A percentile compares a stretch with the other conserved stretches of the same genome.
These are phyloP conservation scores for Truncatella angustata DNA, from an alignment of 2,329 filamentous ascomycete genomes.

Conservation along the genomic window DNA sequence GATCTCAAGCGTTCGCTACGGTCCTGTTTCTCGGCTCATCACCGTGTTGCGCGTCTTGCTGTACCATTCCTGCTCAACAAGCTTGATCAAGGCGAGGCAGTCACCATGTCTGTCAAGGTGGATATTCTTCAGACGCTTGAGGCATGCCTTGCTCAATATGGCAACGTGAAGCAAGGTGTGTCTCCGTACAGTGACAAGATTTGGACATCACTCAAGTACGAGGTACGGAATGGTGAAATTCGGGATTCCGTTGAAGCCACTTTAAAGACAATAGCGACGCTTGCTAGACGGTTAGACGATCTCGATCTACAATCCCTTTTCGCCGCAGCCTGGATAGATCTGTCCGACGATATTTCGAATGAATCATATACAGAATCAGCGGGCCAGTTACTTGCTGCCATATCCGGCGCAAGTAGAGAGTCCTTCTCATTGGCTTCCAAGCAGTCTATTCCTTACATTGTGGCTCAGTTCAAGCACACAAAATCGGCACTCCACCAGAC, in stretches of 20 bases:
- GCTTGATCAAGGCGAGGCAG: slow-evolving; percentile 56
- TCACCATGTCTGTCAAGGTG: slow-evolving; percentile 59
- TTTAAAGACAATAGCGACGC: slow-evolving; percentile 50
- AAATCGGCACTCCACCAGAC: slow-evolving; percentile 49
- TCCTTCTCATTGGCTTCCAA: slow-evolving; percentile 49
- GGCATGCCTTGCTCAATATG: slow-evolving; percentile 50
- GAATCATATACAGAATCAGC: slow-evolving; percentile 51
- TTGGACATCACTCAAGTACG: slow-evolving; percentile 62
- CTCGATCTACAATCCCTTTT: slow-evolving; percentile 45
- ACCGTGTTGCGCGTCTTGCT: slow-evolving; percentile 41
- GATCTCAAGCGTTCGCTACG: slow-evolving; percentile 53
- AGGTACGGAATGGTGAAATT: slow-evolving; percentile 60
- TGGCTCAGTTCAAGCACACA: slow-evolving; percentile 48
- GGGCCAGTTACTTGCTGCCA: slow-evolving; percentile 50
- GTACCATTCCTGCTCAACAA: slow-evolving; percentile 57
- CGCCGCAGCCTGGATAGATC: slow-evolving; percentile 49
- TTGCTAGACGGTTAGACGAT: slow-evolving; percentile 44
- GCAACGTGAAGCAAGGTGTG: slow-evolving; percentile 43
- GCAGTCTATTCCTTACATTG: slow-evolving; percentile 44
- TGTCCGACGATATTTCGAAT: slow-evolving; percentile 51
- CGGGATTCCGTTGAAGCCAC: slow-evolving; percentile 57
- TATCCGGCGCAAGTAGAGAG: slow-evolving; percentile 45
- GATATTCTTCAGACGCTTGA: slow-evolving; percentile 57
- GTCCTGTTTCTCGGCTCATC: slow-evolving; percentile 51
- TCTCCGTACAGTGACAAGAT: slow-evolving; percentile 49